A percentile compares a stretch with the other conserved stretches of the same genome.
phyloP scores from a whole-genome alignment of 306 rosid genomes.

The Heteromeles arbutifolia region DNA sequence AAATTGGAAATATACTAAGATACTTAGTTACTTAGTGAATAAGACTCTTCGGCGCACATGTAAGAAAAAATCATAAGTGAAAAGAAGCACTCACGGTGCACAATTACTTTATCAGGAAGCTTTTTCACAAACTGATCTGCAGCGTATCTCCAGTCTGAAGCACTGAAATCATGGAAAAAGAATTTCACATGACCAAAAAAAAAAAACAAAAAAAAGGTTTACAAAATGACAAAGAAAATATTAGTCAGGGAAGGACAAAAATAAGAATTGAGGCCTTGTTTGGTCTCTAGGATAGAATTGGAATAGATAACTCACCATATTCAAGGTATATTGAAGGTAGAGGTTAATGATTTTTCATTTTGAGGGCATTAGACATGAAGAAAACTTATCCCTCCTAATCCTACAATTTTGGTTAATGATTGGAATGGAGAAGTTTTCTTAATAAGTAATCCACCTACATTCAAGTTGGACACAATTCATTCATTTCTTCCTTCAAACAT shows the following conservation, averaged over 20 bases:
- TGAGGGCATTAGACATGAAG: too few species aligned
- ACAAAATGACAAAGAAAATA: neutral
- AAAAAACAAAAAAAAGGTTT: neutral
- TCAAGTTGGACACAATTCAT: too few species aligned
- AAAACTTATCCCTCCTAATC: too few species aligned
- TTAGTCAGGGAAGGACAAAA: neutral
- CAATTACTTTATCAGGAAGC: conserved; percentile 79
- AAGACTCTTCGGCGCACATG: conserved; percentile 1
- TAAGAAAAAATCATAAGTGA: conserved; percentile 7
- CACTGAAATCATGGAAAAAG: conserved; percentile 39
- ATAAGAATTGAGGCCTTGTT: neutral
- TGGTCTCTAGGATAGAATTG: too few species aligned
- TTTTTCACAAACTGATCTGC: conserved; percentile 65
- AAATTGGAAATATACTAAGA: neutral
- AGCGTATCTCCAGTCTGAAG: conserved; percentile 85
- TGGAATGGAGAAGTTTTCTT: too few species aligned
- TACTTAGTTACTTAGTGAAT: neutral
- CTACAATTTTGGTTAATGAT: too few species aligned
- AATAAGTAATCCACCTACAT: too few species aligned
- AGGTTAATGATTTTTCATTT: too few species aligned
- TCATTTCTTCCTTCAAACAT: too few species aligned
- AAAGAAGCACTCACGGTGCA: conserved; percentile 59
- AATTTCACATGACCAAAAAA: neutral
- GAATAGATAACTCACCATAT: too few species aligned
- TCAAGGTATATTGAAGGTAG: too few species aligned